Evolutionary conservation across 163 green algal genomes (phyloP), one percentile per base, ranked within the genome.

Genomic region (Scenedesmus sp.): DNA sequence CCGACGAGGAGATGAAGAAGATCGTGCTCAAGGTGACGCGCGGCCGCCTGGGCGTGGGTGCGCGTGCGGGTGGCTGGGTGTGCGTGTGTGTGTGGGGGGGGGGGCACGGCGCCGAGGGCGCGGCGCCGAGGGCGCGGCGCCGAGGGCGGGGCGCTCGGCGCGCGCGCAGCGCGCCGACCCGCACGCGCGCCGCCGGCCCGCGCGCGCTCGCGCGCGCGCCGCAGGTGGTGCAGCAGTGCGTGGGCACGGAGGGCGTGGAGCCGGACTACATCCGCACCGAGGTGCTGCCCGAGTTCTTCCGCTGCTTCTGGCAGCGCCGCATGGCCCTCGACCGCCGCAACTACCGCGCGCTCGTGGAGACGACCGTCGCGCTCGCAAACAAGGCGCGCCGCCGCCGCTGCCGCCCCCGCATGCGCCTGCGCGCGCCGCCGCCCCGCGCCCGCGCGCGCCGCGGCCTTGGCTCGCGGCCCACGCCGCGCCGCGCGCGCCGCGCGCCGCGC

Each of bases 1-100:
- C 96, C 0, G 96, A 99, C 85, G 96, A 99, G 85, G 96, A 99
- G 89, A 99, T 99, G 96, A 99, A 99, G 93, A 99, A 99, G 91
- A 99, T 99, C 70, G 95, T 98, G 86, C 92, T 99, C 66, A 97
- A 98, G 87, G 90, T 90, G 74, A n/a, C 22, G 67, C 33, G 63
- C 0, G 24, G 63, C 11, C 57, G n/a, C n/a, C 18, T 29, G 58
- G 26, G 9, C 45, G 42, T 66, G 58, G 22, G 24, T 26, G 15
- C 34, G 57, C 7, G 33, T 65, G 9, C 6, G 57, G 24, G 15
- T 65, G 22, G 11, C 5, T 56, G 6, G 20, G 6, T 60, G n/a
- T 62, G 4, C 26, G 14, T 62, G 26, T 14, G 9, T 13, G 14
- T 62, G 53, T 10, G n/a, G 20, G 53, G n/a, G 11, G 53, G n/a